Evolutionary conservation across 1,284 basidiomycete genomes (phyloP).

Genomic region (Pascua sp.): DNA sequence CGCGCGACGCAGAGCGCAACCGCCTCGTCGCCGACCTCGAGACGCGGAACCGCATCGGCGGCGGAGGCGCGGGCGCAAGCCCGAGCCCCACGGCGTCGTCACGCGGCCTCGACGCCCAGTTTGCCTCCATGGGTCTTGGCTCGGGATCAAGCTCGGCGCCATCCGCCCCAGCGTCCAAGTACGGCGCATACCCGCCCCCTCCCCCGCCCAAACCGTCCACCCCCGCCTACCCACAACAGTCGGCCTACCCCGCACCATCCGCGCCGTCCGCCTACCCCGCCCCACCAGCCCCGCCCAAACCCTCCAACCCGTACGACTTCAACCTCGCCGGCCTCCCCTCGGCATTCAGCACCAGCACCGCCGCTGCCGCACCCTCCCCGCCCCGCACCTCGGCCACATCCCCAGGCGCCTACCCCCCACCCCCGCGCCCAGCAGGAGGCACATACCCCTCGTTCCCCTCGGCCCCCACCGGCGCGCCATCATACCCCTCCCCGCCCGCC

Average conservation of each 20-base stretch:
- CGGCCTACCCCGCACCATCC: conserved; percentile 12
- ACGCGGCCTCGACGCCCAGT: conserved; percentile 30
- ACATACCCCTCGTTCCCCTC: conserved; percentile 51
- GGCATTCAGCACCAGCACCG: conserved; percentile 22
- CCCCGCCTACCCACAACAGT: conserved; percentile 26
- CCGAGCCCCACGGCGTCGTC: conserved; percentile 24
- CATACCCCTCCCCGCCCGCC: conserved; percentile 40
- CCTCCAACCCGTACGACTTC: conserved; percentile 42
- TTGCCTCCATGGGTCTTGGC: conserved; percentile 17
- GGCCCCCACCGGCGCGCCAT: conserved; percentile 27
- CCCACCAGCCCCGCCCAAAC: neutral
- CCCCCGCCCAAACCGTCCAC: conserved; percentile 17
- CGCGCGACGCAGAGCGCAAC: conserved; percentile 69
- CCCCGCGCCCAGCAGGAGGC: conserved; percentile 18
- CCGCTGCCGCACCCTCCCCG: conserved; percentile 3
- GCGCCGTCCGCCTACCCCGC: neutral
- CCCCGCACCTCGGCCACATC: conserved; percentile 36
- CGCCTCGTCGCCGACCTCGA: conserved; percentile 66
- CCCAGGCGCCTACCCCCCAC: conserved; percentile 27
- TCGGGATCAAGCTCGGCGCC: too few relatives aligned
- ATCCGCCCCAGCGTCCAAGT: conserved; percentile 20
- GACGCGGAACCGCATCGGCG: conserved; percentile 49
- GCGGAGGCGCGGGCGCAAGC: conserved; percentile 15
- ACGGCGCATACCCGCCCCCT: conserved; percentile 18
- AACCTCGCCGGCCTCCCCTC: conserved; percentile 29